Conservation (phyloP, 1,284 basidiomycete species). For the Mycena citricolor region DNA sequence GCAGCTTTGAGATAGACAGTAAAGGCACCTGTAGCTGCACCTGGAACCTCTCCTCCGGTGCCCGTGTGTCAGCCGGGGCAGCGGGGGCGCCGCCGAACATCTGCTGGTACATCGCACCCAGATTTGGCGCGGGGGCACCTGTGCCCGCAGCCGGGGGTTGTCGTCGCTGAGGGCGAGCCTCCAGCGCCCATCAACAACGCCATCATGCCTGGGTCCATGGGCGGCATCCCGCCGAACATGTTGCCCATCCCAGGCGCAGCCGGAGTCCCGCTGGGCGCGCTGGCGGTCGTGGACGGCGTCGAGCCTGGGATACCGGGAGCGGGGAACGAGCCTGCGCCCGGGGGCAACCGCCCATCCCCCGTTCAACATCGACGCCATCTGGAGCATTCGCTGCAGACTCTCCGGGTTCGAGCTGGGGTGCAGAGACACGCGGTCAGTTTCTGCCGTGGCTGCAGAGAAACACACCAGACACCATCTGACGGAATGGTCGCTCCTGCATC, state of each 20-base stretch:
- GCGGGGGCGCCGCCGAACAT: conserved; percentile 42
- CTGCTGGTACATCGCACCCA: conserved; percentile 49
- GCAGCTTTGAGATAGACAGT: conserved; percentile 53
- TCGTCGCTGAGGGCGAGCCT: conserved; percentile 23
- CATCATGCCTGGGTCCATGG: conserved; percentile 17
- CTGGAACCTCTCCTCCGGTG: conserved; percentile 88
- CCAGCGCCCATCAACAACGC: conserved; percentile 35
- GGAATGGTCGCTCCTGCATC: conserved; percentile 75
- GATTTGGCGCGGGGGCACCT: conserved; percentile 36
- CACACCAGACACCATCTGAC: conserved; percentile 67
- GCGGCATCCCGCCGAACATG: conserved; percentile 27
- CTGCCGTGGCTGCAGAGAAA: not conserved
- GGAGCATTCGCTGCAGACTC: conserved; percentile 77
- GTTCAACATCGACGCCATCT: conserved; percentile 68
- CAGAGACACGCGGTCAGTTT: conserved; percentile 1
- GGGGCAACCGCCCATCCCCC: conserved; percentile 35
- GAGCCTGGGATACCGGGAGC: conserved; percentile 52
- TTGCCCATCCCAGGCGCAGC: conserved; percentile 33
- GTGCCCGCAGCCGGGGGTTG: conserved; percentile 28
- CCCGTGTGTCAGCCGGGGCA: conserved; percentile 61
- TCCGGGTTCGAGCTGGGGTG: conserved; percentile 70
- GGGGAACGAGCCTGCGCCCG: conserved; percentile 39
- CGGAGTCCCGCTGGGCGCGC: conserved; percentile 19
- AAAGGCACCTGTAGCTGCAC: conserved; percentile 71
- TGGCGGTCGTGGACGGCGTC: conserved; percentile 23